Conservation (phyloP, 1,284 basidiomycete genomes). For the Microbotryum intermedium region DNA sequence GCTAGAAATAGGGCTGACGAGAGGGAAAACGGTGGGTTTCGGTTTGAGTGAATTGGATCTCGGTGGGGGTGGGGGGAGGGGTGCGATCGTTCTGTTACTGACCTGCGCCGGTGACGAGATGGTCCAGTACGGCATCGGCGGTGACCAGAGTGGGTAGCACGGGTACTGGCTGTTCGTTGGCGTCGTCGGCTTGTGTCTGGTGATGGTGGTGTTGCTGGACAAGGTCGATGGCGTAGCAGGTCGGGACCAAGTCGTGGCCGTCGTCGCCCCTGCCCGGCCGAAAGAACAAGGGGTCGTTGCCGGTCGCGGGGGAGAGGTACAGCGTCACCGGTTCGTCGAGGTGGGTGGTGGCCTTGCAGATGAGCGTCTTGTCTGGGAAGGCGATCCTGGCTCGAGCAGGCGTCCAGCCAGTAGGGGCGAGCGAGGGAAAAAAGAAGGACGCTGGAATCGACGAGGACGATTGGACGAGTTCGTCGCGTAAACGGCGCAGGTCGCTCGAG, state of each 20-base stretch:
- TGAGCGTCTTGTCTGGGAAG: slow-evolving; percentile 11
- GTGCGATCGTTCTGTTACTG: background rate
- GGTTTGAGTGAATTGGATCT: no score
- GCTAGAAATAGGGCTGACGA: slow-evolving; percentile 11
- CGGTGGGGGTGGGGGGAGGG: no score
- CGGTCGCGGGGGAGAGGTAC: slow-evolving; percentile 2
- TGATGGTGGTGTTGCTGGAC: background rate
- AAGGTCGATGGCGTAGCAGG: slow-evolving; percentile 16
- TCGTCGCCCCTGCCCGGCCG: slow-evolving; percentile 7
- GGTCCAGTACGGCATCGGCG: slow-evolving; percentile 13
- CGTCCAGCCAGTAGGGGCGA: background rate
- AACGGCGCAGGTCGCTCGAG: slow-evolving; percentile 17
- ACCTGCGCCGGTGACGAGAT: slow-evolving; percentile 13
- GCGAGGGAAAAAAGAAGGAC: background rate
- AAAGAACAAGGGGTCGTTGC: slow-evolving; percentile 12
- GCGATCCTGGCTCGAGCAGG: background rate
- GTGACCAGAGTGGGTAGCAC: slow-evolving; percentile 18
- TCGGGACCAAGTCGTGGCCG: slow-evolving; percentile 14
- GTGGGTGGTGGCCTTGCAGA: slow-evolving; percentile 14
- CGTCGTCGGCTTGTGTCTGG: no score
- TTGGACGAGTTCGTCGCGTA: slow-evolving; percentile 9
- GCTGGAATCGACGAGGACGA: no score
- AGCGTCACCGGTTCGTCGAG: slow-evolving; percentile 21
- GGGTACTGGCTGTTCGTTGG: background rate
- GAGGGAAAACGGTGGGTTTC: background rate